Base-by-base conservation (phyloP, 1,139 yeast species). In the Taphrina populina region DNA sequence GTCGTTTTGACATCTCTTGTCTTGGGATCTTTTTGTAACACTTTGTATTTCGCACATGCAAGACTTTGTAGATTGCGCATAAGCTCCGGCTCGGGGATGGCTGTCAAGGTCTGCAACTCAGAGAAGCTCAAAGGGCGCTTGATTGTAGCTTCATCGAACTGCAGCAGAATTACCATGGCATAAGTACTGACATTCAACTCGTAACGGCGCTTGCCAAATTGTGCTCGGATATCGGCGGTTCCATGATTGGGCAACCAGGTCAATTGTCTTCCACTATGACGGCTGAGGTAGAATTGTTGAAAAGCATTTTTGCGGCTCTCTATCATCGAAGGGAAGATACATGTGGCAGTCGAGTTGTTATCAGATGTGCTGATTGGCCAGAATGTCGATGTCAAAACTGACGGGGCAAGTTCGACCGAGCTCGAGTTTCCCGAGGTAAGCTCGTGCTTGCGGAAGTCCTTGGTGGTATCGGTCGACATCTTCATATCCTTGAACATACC, bases 231-330 rank as follows among this genome's bases (percentile, higher is more conserved):
- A 34, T 68, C 65, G 2, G 72, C 71, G 32, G 65, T 64, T 58
- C 94, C 76, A 64, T 88, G 96, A 61, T 85, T 81, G 1, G 88
- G 88, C 45, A 88, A 83, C 96, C 96, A 92, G 43, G 75, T 78
- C 55, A 92, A 71, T 29, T 80, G 78, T 64, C 95, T 79, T 49
- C 94, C 94, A 59, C 76, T 81, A 66, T 86, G 88, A 56, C 80
- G 76, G 43, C 79, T 76, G 11, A 76, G 73, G 61, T 84, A 88
- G 70, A 72, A 78, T 5, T 67, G 65, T 57, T 71, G 81, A 68
- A 72, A 81, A 37, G 67, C 69, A 33, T 64, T 65, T 61, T 70
- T 75, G 63, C 75, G 70, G 41, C 64, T 69, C 63, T 66, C 74
- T 56, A 81, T 65, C 62, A 74, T 70, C 52, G 73, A 64, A 57